Conservation (phyloP, 805 yeast genomes). For the Candida nanaspora region DNA sequence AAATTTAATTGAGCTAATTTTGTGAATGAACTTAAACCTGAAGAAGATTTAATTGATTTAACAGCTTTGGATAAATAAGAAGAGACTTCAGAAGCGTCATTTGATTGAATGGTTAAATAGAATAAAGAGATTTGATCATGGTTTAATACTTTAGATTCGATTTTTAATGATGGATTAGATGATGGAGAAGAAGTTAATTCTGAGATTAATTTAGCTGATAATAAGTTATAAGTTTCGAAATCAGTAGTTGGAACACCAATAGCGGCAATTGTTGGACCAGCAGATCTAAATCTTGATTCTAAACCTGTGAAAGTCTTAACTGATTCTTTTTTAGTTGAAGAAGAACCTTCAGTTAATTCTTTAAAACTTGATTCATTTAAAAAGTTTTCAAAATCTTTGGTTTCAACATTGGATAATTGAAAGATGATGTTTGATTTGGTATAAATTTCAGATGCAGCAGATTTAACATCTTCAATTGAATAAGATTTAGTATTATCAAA, state of each 20-base stretch:
- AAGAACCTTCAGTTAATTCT: constrained; percentile 54
- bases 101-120: constrained; percentile 57
- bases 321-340: constrained; percentile 32
- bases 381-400: constrained; percentile 61
- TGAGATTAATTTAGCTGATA: constrained; percentile 52
- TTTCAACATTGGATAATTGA: constrained; percentile 66
- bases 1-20: constrained; percentile 38
- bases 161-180: constrained; percentile 34
- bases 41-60: constrained; percentile 43
- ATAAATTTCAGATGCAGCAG: constrained; percentile 62
- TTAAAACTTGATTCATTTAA: constrained; percentile 60
- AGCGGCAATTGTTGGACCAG: constrained; percentile 64
- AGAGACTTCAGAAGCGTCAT: constrained; percentile 50
- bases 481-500: constrained; percentile 58
- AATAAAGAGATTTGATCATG: constrained; percentile 81
- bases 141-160: constrained; percentile 48
- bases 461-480: constrained; percentile 56
- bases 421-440: constrained; percentile 65
- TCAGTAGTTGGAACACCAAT: constrained; percentile 76
- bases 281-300: constrained; percentile 57
- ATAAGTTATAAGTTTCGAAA: constrained; percentile 60
- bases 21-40: constrained; percentile 52
- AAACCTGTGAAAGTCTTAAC: constrained; percentile 50
- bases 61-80: constrained; percentile 55
- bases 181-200: constrained; percentile 29